Base-by-base conservation (phyloP, 495 filamentous ascomycete genomes). In the Hypoxylon trugodes region DNA sequence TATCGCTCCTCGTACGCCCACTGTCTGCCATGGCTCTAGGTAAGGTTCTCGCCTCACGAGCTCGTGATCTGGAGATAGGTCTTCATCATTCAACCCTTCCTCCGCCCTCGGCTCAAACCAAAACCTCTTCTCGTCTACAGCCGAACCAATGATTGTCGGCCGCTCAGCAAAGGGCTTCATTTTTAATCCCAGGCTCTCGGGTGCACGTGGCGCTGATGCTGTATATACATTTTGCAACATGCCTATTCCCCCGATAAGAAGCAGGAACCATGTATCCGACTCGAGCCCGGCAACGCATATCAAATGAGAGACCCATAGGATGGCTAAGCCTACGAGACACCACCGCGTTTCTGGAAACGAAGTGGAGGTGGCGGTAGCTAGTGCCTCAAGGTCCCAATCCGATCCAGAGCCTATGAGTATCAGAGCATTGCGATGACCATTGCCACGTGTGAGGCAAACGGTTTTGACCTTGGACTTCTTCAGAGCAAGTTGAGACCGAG, bases 331-430 rank as follows among this genome's bases (percentile, higher is more conserved):
- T 1, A 57, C 2, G 21, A 53, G 5, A 21, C 2, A 13, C 2
- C 40, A 13, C 4, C 35, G 26, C 7, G 24, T 30, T 1, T 21
- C 40, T 12, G 21, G 28, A 8, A 41, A 15, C 4, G 36, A 15
- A 8, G 22, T 36, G 12, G 21, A 21, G 9, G 41, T 36, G 0
- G 40, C 54, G 7, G 35, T 38, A 1, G 80, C 79, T 2, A 84
- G 64, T 57, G 79, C 78, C 57, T 84, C 81, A 3, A 83, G 62
- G 55, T 82, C 69, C n/a, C 83, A 58, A 10, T 78, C 75, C 0
- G 46, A n/a, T 0, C 74, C 74, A 2, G 61, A 54, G 0, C 77
- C 73, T 1, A 70, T 18, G 15, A 85, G 72, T 1, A 81, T 71
- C 16, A 83, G 73, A 1, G 69, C 79, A 66, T 82, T 71, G 52